phyloP scores from a whole-genome alignment of 306 rosid genomes.

The Ormosia emarginata region DNA sequence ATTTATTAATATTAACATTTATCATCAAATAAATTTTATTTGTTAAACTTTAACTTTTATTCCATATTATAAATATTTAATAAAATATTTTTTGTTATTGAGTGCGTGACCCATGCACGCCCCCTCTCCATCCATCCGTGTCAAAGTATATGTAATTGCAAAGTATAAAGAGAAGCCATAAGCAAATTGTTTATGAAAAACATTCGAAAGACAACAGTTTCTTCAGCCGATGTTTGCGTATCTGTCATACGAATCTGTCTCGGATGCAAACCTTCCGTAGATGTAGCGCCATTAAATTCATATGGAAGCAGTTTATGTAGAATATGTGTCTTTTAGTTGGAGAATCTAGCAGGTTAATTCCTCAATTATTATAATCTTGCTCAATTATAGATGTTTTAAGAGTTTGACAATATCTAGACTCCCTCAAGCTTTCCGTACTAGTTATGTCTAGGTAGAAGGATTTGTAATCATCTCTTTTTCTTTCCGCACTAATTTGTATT shows the following conservation, averaged over 20 bases:
- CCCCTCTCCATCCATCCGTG: too few relatives aligned
- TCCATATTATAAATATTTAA: too few relatives aligned
- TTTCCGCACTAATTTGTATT: too few relatives aligned
- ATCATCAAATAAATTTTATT: too few relatives aligned
- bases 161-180: neutral
- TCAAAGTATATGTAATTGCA: neutral
- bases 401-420: neutral
- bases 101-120: too few relatives aligned
- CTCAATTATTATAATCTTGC: neutral
- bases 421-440: constrained; percentile 5
- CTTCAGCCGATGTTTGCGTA: neutral
- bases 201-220: neutral
- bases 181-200: neutral
- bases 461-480: neutral
- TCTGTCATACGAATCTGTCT: neutral
- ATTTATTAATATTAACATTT: too few relatives aligned
- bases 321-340: neutral
- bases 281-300: neutral
- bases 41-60: too few relatives aligned
- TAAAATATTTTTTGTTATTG: too few relatives aligned
- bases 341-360: constrained; percentile 10
- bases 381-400: neutral
- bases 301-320: neutral
- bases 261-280: neutral
- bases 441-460: neutral